These are phyloP conservation scores for Schwanniomyces polymorphus DNA, from an alignment of 805 yeast species.

Conservation along the genomic window DNA sequence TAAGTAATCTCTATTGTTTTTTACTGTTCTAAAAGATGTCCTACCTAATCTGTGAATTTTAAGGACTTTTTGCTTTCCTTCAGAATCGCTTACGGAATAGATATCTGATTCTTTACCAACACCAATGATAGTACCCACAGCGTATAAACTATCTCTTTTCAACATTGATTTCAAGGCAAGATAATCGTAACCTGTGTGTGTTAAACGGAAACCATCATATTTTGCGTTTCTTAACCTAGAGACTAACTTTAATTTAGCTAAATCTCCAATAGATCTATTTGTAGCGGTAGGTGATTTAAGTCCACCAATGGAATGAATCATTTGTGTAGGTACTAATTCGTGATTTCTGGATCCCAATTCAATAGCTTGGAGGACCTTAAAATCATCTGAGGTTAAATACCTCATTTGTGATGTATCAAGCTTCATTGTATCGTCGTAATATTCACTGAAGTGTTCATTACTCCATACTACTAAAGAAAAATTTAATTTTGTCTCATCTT, in stretches of 20 bases:
- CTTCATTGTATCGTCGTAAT: constrained; percentile 59
- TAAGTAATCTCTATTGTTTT: constrained; percentile 90
- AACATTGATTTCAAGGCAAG: constrained; percentile 84
- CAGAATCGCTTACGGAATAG: constrained; percentile 70
- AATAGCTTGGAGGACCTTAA: constrained; percentile 82
- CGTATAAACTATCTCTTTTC: constrained; percentile 68
- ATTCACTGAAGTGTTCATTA: background rate
- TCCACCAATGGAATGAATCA: constrained; percentile 81
- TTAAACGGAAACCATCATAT: constrained; percentile 90
- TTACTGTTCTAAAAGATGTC: constrained; percentile 88
- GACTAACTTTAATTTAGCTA: constrained; percentile 82
- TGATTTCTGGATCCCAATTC: constrained; percentile 92
- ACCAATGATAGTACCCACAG: constrained; percentile 86
- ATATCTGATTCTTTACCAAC: constrained; percentile 98
- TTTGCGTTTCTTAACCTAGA: constrained; percentile 83
- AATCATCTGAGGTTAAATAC: constrained; percentile 87
- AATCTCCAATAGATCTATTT: constrained; percentile 73
- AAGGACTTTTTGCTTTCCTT: constrained; percentile 67
- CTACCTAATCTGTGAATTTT: constrained; percentile 94
- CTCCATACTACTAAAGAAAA: background rate
- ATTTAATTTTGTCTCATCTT: constrained; percentile 1
- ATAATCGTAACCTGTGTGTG: constrained; percentile 90
- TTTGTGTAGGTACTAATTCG: constrained; percentile 86
- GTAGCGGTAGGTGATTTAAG: constrained; percentile 75
- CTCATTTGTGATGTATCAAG: constrained; percentile 92